These are phyloP conservation scores for Nakazawaea laoshanensis DNA, from an alignment of 805 yeast species.

Conservation along the genomic window DNA sequence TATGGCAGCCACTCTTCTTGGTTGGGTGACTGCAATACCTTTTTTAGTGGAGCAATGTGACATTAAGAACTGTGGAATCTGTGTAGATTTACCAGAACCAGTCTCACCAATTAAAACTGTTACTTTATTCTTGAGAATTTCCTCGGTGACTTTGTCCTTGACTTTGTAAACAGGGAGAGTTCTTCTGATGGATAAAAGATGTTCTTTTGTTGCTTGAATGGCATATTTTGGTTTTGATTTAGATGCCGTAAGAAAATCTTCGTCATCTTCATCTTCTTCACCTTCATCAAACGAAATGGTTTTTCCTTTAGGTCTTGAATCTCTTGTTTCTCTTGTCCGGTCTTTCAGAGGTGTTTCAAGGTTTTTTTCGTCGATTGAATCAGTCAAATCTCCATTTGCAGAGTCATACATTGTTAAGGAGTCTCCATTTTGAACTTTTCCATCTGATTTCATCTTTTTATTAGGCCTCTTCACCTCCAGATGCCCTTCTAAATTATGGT, in stretches of 20 bases:
- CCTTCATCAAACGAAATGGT: constrained; percentile 30
- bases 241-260: constrained; percentile 1
- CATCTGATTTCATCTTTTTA: constrained; percentile 18
- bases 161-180: constrained; percentile 72
- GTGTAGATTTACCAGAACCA: constrained; percentile 97
- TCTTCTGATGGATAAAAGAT: constrained; percentile 42
- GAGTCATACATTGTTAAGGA: too few species aligned
- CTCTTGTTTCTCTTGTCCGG: constrained; percentile 4
- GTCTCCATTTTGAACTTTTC: too few species aligned
- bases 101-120: constrained; percentile 91
- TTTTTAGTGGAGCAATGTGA: constrained; percentile 30
- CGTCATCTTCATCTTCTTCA: constrained; percentile 12
- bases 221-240: constrained; percentile 6
- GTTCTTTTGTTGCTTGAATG: constrained; percentile 20
- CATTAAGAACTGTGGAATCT: constrained; percentile 86
- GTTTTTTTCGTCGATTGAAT: too few species aligned
- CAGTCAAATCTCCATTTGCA: too few species aligned
- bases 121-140: constrained; percentile 50
- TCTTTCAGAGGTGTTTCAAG: too few species aligned
- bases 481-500: too few species aligned
- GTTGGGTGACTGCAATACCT: constrained; percentile 85
- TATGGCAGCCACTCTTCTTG: constrained; percentile 96
- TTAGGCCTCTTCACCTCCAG: constrained; percentile 13
- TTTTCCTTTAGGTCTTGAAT: constrained; percentile 13
- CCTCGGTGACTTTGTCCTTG: constrained; percentile 50